Conservation (phyloP, 306 rosid genomes). For the Medicago ruthenica region DNA sequence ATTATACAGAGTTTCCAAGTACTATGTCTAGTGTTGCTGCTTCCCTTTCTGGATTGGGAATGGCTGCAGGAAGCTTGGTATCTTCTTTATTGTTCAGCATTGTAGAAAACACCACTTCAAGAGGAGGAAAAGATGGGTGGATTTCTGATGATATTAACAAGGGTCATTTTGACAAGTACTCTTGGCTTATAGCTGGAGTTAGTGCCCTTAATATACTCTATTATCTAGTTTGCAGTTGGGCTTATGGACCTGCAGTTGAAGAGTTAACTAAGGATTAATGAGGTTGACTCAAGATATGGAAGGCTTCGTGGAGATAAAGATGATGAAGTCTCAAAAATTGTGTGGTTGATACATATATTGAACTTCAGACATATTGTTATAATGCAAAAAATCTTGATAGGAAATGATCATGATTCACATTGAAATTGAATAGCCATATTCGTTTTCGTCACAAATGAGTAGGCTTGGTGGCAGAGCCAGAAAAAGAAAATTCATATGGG, state of each 20-base stretch:
- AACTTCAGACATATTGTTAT: background rate
- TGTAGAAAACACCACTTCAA: conserved; percentile 57
- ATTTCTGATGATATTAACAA: conserved; percentile 59
- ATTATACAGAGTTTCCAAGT: conserved; percentile 68
- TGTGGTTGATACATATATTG: background rate
- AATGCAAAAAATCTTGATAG: background rate
- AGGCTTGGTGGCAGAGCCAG: too few species aligned
- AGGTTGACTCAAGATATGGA: background rate
- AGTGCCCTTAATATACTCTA: conserved; percentile 55
- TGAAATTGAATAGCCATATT: conserved; percentile 1
- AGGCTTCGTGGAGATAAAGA: background rate
- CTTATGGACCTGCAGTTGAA: conserved; percentile 64
- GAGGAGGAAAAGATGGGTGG: conserved; percentile 69
- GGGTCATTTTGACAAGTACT: conserved; percentile 65
- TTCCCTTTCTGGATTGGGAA: conserved; percentile 56
- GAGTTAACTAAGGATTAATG: conserved; percentile 21
- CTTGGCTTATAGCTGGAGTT: conserved; percentile 55
- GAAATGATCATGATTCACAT: background rate
- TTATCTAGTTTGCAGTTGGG: conserved; percentile 64
- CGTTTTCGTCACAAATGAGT: too few species aligned
- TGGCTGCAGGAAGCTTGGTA: conserved; percentile 63
- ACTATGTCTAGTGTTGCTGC: conserved; percentile 68
- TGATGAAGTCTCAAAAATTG: background rate
- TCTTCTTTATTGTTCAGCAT: conserved; percentile 54
- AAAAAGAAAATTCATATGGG: too few species aligned